phyloP scores from a whole-genome alignment of 2,329 filamentous ascomycete species.

The Metarhizium brunneum region DNA sequence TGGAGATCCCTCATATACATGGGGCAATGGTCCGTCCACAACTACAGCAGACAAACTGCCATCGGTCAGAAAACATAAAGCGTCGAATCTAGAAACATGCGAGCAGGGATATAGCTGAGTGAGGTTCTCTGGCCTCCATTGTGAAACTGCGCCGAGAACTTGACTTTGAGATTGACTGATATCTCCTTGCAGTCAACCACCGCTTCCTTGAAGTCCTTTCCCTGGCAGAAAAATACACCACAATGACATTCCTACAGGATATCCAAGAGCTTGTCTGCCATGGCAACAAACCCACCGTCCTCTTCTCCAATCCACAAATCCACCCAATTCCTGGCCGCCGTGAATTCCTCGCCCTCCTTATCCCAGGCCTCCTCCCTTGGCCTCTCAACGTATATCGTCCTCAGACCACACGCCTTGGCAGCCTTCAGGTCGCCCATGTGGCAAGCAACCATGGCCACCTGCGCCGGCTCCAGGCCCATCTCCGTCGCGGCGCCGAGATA shows the following conservation, averaged over 20 bases:
- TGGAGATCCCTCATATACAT: no score
- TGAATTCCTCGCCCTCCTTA: conserved; percentile 38
- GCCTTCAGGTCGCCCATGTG: conserved; percentile 61
- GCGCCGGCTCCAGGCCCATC: conserved; percentile 44
- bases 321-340: conserved; percentile 36
- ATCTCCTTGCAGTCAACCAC: not conserved
- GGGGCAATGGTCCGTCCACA: no score
- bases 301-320: conserved; percentile 28
- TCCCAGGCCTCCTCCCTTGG: conserved; percentile 54
- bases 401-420: conserved; percentile 54
- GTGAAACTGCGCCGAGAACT: no score
- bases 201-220: not conserved
- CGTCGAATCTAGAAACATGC: no score
- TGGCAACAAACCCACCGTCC: conserved; percentile 21
- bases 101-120: no score
- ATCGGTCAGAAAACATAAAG: no score
- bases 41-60: no score
- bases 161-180: no score
- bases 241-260: not conserved
- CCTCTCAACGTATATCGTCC: conserved; percentile 67
- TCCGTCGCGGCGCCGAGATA: conserved; percentile 59
- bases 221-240: not conserved
- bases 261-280: conserved; percentile 19
- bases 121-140: no score
- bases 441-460: conserved; percentile 71